Conservation (phyloP, 345 rosid genomes). For the Eucalyptus polyanthemos region DNA sequence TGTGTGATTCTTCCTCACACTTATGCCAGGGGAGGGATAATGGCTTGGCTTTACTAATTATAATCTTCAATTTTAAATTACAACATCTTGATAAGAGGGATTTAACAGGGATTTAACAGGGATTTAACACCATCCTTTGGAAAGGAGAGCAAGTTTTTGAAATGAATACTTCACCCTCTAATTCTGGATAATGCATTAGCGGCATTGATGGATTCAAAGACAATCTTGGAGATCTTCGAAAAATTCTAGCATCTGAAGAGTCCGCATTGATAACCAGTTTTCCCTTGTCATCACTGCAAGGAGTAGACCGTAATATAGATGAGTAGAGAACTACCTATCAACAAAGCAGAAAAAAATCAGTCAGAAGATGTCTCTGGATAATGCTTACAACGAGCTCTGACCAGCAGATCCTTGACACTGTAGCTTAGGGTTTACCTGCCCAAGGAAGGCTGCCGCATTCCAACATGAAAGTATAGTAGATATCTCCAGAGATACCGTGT, state of each 20-base stretch:
- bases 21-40: not conserved
- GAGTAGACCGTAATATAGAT: not conserved
- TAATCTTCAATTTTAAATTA: not conserved
- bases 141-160: not conserved
- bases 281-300: not conserved
- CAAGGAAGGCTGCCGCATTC: not conserved
- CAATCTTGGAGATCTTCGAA: slow-evolving; percentile 10
- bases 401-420: not conserved
- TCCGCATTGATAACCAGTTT: not conserved
- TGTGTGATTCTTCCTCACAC: not conserved
- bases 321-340: not conserved
- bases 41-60: not conserved
- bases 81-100: not conserved
- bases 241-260: slow-evolving; percentile 1
- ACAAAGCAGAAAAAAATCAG: not conserved
- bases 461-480: not conserved
- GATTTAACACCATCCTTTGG: not conserved
- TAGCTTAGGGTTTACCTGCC: not conserved
- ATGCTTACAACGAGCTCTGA: not conserved
- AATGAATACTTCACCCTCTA: not conserved
- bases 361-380: not conserved
- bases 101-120: not conserved
- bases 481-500: not conserved
- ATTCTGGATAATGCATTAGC: not conserved
- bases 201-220: not conserved